These are phyloP conservation scores for Talaromyces sp. DNA, from an alignment of 2,329 filamentous ascomycete species.

Conservation along the genomic window DNA sequence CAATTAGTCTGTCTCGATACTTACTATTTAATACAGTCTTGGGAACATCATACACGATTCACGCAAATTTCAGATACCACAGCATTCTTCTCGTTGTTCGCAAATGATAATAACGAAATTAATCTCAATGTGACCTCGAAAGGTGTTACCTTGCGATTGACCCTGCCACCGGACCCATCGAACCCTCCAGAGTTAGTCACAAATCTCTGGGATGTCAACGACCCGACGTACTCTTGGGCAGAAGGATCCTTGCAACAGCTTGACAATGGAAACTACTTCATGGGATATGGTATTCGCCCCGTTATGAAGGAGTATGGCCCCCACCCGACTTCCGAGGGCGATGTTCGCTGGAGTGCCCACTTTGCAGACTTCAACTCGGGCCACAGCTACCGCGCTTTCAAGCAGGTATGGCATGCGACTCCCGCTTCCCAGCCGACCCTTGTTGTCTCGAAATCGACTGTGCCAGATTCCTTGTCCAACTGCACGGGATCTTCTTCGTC, in stretches of 20 bases:
- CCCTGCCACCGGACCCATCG: neutral
- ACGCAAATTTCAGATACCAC: constrained; percentile 28
- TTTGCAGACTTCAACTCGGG: constrained; percentile 25
- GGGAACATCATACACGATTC: constrained; percentile 33
- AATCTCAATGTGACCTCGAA: constrained; percentile 16
- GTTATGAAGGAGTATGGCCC: constrained; percentile 31
- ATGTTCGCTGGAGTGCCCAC: constrained; percentile 26
- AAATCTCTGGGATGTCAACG: constrained; percentile 3
- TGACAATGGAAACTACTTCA: constrained; percentile 17
- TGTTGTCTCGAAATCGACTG: constrained; percentile 13
- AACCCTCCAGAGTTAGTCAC: neutral
- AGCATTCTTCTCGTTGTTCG: constrained; percentile 27
- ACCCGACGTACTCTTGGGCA: constrained; percentile 22
- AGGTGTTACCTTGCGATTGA: neutral
- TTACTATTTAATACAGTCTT: constrained; percentile 12
- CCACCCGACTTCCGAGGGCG: constrained; percentile 13
- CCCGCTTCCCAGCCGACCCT: constrained; percentile 24
- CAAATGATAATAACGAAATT: constrained; percentile 20
- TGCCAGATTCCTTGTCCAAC: constrained; percentile 7
- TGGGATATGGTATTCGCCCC: constrained; percentile 32
- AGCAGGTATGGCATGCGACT: constrained; percentile 28
- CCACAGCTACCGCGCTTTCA: constrained; percentile 32
- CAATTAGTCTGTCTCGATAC: neutral
- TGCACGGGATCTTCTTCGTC: neutral
- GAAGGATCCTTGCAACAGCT: constrained; percentile 26